Percentiles rank a stretch among this genome's conserved stretches.
Evolutionary conservation across 805 yeast genomes (phyloP).

Genomic region (Groenewaldozyma tartarivorans): DNA sequence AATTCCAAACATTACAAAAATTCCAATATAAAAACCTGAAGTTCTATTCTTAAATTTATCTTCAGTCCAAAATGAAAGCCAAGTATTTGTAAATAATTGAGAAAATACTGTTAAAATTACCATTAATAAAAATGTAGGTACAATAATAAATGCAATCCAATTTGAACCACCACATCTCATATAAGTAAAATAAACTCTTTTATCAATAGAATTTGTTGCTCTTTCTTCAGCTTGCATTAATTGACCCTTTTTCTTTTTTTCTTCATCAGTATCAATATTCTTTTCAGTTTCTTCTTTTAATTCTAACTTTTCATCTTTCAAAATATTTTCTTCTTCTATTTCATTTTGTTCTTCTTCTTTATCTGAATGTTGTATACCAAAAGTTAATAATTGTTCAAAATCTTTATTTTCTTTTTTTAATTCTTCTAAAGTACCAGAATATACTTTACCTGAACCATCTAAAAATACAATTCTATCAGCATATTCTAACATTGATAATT

Average conservation of each 20-base stretch:
- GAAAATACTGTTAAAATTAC: conserved; percentile 48
- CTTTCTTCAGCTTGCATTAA: conserved; percentile 26
- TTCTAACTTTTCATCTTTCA: conserved; percentile 18
- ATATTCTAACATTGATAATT: conserved; percentile 54
- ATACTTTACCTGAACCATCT: conserved; percentile 48
- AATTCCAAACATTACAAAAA: conserved; percentile 44
- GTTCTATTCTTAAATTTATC: conserved; percentile 39
- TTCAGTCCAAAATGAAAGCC: conserved; percentile 79
- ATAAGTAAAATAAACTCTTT: conserved; percentile 42
- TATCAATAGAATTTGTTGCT: conserved; percentile 20
- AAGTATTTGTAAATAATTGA: conserved; percentile 38
- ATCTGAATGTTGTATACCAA: conserved; percentile 8
- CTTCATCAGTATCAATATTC: conserved; percentile 9
- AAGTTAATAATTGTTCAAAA: conserved; percentile 35
- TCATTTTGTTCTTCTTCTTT: conserved; percentile 9
- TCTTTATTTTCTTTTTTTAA: conserved; percentile 35
- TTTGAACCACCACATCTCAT: conserved; percentile 47
- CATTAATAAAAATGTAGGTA: conserved; percentile 31
- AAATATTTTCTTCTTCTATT: conserved; percentile 12
- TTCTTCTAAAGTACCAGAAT: conserved; percentile 52
- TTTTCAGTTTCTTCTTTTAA: conserved; percentile 10
- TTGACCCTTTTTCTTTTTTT: conserved; percentile 17
- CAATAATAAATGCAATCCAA: conserved; percentile 25
- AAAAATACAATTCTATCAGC: conserved; percentile 67
- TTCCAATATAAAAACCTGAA: conserved; percentile 59